Evolutionary conservation across 306 rosid genomes (phyloP).

Genomic region (Dicorynia guianensis): DNA sequence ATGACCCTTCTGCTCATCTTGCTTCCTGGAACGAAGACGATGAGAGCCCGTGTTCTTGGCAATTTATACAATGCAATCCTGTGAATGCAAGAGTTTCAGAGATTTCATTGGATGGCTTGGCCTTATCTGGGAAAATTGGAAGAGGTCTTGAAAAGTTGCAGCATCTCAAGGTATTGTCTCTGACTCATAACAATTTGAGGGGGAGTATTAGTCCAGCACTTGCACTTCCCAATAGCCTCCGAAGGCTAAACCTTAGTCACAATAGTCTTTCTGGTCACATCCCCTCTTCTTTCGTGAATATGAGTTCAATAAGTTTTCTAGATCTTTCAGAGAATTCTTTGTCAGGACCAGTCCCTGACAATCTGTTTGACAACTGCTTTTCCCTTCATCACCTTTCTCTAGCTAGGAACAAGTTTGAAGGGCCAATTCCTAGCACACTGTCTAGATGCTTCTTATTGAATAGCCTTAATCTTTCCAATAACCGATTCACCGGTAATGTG

Average conservation of each 20-base stretch:
- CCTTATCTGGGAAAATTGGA: slow-evolving; percentile 72
- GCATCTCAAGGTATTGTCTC: slow-evolving; percentile 65
- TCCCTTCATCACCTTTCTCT: slow-evolving; percentile 68
- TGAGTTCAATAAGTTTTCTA: slow-evolving; percentile 63
- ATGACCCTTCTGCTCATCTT: slow-evolving; percentile 74
- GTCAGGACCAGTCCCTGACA: slow-evolving; percentile 62
- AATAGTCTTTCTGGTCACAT: slow-evolving; percentile 66
- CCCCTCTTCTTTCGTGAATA: slow-evolving; percentile 56
- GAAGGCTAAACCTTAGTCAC: slow-evolving; percentile 68
- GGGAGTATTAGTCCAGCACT: slow-evolving; percentile 60
- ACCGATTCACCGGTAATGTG: slow-evolving; percentile 62
- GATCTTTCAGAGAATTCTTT: slow-evolving; percentile 79
- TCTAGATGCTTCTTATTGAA: slow-evolving; percentile 65
- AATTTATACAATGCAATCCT: slow-evolving; percentile 63
- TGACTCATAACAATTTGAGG: slow-evolving; percentile 72
- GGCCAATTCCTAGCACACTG: slow-evolving; percentile 65
- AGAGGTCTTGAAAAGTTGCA: slow-evolving; percentile 80
- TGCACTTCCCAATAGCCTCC: slow-evolving; percentile 57
- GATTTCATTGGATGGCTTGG: slow-evolving; percentile 63
- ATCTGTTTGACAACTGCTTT: slow-evolving; percentile 51
- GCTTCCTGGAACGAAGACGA: slow-evolving; percentile 92
- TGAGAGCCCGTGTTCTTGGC: slow-evolving; percentile 77
- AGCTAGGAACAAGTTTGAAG: slow-evolving; percentile 69
- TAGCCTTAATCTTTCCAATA: slow-evolving; percentile 67
- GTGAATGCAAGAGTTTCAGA: slow-evolving; percentile 61